A percentile compares a stretch with the other conserved stretches of the same genome.
Evolutionary conservation across 306 rosid genomes (phyloP).

Genomic region (Chamaecrista fasciculata): DNA sequence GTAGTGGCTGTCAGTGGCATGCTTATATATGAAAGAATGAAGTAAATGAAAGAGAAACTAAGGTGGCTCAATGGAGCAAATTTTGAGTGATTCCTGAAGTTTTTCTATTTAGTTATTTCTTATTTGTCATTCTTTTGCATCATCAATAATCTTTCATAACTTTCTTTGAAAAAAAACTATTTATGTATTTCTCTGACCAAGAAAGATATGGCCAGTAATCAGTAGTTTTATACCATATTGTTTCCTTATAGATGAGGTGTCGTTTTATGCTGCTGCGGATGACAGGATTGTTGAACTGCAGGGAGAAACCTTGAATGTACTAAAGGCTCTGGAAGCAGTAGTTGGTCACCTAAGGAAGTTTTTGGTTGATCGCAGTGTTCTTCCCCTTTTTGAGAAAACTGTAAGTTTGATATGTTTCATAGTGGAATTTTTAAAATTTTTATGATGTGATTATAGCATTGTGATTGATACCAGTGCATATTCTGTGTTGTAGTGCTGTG

Average conservation of each 20-base stretch:
- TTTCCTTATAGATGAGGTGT: constrained; percentile 67
- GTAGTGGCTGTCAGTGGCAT: too few relatives aligned
- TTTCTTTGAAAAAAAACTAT: too few relatives aligned
- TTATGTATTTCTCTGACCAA: neutral
- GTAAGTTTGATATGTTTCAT: constrained; percentile 49
- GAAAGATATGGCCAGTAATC: neutral
- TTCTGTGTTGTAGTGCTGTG: constrained; percentile 1
- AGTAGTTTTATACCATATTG: constrained; percentile 20
- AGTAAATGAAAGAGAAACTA: too few relatives aligned
- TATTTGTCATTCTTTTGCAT: too few relatives aligned
- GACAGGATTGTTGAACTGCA: constrained; percentile 90
- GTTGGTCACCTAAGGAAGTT: constrained; percentile 83
- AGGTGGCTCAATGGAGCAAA: too few relatives aligned
- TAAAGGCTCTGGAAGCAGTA: constrained; percentile 83
- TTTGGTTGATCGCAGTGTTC: constrained; percentile 84
- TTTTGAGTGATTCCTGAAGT: too few relatives aligned
- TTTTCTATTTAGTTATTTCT: too few relatives aligned
- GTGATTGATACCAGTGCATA: neutral
- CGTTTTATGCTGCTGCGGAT: constrained; percentile 53
- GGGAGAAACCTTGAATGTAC: constrained; percentile 83
- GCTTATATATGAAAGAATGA: too few relatives aligned
- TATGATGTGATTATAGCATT: neutral
- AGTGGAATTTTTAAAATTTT: too few relatives aligned
- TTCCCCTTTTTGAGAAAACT: constrained; percentile 81
- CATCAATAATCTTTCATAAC: too few relatives aligned